phyloP scores from a whole-genome alignment of 306 rosid genomes.

The Prunus mira region DNA sequence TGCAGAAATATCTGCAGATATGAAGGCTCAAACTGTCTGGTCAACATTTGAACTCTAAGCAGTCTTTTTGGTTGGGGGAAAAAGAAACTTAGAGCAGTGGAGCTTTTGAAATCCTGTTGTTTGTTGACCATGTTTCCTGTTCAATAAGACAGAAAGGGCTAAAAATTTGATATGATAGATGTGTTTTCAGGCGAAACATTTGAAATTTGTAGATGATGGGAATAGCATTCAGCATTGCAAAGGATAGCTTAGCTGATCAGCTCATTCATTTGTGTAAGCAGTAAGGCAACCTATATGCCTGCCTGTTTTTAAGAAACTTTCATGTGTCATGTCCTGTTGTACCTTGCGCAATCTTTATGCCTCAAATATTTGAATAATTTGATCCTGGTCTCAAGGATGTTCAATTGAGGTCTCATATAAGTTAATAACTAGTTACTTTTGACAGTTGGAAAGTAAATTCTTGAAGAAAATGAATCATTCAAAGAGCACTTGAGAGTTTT shows the following conservation, averaged over 20 bases:
- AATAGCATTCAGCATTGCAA: constrained; percentile 2
- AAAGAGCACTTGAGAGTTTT: neutral
- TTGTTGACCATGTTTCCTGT: neutral
- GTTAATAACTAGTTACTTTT: neutral
- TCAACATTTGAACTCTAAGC: constrained; percentile 8
- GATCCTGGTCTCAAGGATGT: neutral
- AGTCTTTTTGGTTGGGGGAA: neutral
- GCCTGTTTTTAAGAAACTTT: neutral
- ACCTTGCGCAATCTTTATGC: neutral
- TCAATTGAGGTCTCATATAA: neutral
- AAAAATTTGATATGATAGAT: neutral
- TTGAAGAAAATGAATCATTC: neutral
- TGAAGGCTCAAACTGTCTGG: constrained; percentile 12
- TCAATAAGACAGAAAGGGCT: constrained; percentile 11
- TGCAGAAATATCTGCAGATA: constrained; percentile 32
- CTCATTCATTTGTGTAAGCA: neutral
- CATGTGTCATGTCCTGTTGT: neutral
- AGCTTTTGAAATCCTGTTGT: neutral
- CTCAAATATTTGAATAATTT: too few species aligned
- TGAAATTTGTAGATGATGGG: neutral
- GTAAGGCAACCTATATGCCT: neutral
- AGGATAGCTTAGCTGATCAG: constrained; percentile 2
- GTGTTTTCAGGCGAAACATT: constrained; percentile 1
- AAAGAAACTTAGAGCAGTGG: neutral
- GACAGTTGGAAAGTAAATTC: neutral